Conservation (phyloP, 495 filamentous ascomycete genomes). For the Penicillium longicatenatum region DNA sequence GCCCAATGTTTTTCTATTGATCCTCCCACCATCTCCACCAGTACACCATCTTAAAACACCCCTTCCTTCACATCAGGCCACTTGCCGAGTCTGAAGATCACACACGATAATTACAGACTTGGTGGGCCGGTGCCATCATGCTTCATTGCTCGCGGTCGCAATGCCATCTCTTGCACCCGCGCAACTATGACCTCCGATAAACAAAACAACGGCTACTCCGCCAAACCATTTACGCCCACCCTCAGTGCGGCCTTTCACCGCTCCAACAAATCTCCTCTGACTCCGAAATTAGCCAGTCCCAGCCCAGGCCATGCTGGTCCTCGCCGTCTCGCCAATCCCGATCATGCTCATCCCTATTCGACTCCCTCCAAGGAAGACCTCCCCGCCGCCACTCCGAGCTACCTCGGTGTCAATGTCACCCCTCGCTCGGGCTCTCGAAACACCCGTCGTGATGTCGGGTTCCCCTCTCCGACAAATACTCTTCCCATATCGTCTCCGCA, state of each 20-base stretch:
- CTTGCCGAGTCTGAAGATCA: not conserved
- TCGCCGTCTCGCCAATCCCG: constrained; percentile 39
- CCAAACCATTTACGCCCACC: constrained; percentile 53
- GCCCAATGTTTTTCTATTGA: constrained; percentile 25
- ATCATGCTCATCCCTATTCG: constrained; percentile 29
- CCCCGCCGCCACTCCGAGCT: constrained; percentile 51
- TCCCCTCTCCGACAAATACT: constrained; percentile 60
- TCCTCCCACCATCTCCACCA: constrained; percentile 13
- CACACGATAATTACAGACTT: not conserved
- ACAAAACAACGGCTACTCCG: constrained; percentile 47
- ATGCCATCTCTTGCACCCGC: constrained; percentile 43
- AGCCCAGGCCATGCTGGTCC: constrained; percentile 31
- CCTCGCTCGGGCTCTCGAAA: constrained; percentile 69
- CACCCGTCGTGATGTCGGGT: constrained; percentile 63
- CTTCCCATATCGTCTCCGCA: constrained; percentile 44
- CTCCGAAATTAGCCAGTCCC: constrained; percentile 53
- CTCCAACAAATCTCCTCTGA: constrained; percentile 45
- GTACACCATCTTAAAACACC: constrained; percentile 3
- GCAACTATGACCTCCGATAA: constrained; percentile 57
- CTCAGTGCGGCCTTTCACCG: constrained; percentile 50
- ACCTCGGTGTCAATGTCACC: constrained; percentile 67
- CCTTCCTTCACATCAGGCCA: constrained; percentile 13
- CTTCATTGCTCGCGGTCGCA: constrained; percentile 36
- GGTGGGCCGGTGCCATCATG: constrained; percentile 40
- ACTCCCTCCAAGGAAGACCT: constrained; percentile 39